Evolutionary conservation across 1,284 basidiomycete species (phyloP), one percentile per base, ranked within the genome.

Genomic region (Malassezia globosa): DNA sequence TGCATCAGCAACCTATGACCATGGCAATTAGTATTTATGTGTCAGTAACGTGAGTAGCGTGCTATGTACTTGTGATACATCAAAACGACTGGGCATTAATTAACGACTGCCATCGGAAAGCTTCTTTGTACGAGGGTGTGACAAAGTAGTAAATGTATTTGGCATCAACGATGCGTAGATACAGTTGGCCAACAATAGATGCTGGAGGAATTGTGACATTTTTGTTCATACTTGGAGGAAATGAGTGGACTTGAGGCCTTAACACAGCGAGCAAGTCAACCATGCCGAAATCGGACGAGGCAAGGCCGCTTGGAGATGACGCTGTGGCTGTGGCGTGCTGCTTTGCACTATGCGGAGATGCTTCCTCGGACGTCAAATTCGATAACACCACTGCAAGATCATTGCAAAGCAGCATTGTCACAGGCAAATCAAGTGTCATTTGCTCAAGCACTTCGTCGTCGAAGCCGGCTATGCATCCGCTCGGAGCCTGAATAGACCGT

Each of bases 331-430:
- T 45, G 7, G 21, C 41, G 16, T 16, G 29, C 11, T 4, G 11
- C 16, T 31, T 31, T 2, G 11, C 29, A 4, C 29, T 31, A 8
- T 21, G 8, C 8, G 35, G 42, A 7, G 42, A 37, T 3, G 22
- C 10, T 13, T 31, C 29, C 13, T 33, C 41, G 7, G 22, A 3
- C 11, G 29, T 16, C 41, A 35, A 7, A 14, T 24, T 50, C 86
- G 85, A 85, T 16, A 16, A 31, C 82, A 82, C 88, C 53, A 94
- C 76, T 18, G 95, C 87, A 54, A 96, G 76, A 72, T 96, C 92
- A 64, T 90, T 90, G 75, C 87, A 89, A 37, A 94, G 74, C 49
- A 94, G 81, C 25, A 70, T 53, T 21, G 64, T 65, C 26, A 69
- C 53, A 29, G 49, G 46, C 33, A 51, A 42, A n/a, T 60, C 48